Percentiles rank a stretch among this genome's conserved stretches.
Evolutionary conservation across 345 rosid species (phyloP).

Genomic region (Fremontodendron californicum): DNA sequence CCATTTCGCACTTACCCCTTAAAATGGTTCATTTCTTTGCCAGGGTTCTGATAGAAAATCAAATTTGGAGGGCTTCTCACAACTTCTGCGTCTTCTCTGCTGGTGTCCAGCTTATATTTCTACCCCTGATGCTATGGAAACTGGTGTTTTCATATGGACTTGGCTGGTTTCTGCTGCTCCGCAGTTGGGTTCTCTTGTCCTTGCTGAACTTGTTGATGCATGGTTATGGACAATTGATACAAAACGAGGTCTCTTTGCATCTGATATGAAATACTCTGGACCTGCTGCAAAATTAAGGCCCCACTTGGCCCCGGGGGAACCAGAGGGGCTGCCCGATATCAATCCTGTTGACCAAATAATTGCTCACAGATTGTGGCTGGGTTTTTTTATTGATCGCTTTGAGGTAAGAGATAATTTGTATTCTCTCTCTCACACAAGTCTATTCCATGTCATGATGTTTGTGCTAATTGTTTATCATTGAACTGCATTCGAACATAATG

Average conservation of each 20-base stretch:
- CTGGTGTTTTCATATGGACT: conserved; percentile 96
- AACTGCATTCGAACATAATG: not conserved
- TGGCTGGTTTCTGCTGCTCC: conserved; percentile 99
- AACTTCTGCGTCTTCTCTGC: conserved; percentile 92
- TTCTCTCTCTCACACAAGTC: not conserved
- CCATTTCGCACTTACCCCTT: conserved; percentile 13
- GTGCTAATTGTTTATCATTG: conserved; percentile 13
- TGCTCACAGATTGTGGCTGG: conserved; percentile 96
- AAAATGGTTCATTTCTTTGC: conserved; percentile 19
- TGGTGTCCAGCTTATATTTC: conserved; percentile 99
- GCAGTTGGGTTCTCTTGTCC: conserved; percentile 83
- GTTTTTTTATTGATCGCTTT: conserved; percentile 93
- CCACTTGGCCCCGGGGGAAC: conserved; percentile 93
- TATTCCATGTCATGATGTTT: not conserved
- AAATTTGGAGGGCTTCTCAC: conserved; percentile 86
- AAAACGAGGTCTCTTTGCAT: conserved; percentile 95
- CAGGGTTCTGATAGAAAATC: conserved; percentile 74
- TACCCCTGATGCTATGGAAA: conserved; percentile 92
- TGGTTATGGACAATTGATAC: conserved; percentile 99
- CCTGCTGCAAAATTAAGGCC: conserved; percentile 96
- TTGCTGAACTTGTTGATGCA: conserved; percentile 99
- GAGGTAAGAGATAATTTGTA: conserved; percentile 55
- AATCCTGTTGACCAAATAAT: conserved; percentile 90
- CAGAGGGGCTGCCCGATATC: conserved; percentile 57
- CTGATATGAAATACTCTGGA: conserved; percentile 73